Base-by-base conservation (phyloP, 345 rosid species). In the Eucalyptus marginata region DNA sequence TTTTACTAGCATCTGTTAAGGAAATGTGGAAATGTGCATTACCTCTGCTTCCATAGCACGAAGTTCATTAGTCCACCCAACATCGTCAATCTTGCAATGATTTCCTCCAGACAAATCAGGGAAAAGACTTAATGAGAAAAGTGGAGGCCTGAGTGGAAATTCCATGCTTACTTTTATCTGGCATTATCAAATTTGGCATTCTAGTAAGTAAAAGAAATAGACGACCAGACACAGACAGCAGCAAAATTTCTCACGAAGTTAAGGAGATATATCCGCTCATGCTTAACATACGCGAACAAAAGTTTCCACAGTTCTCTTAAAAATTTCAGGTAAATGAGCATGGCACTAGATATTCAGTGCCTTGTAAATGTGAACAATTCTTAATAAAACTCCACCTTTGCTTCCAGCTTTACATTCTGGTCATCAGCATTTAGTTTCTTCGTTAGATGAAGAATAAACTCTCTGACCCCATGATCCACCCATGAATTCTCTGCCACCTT, bases 1-100 rank as follows among this genome's bases (percentile, higher is more conserved):
- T 20, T 51, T 86, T 51, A 52, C 66, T 86, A 76, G 50, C 88
- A 71, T 71, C 44, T 10, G 4, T 46, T 51, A n/a, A 18, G n/a
- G 24, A 33, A 49, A 44, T 47, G 76, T 31, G 52, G 25, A 62
- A 49, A 44, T 47, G 76, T 6, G 13, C 27, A 76, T 94, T 90
- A 96, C 99, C 96, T 97, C 97, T 83, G 96, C 98, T 95, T 98
- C 99, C 94, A 97, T 95, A 80, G 97, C 96, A 88, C 95, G 94
- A 49, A 97, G 95, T 93, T 96, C 96, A 89, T 96, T 96, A 91
- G 91, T 94, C 94, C 94, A 92, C 90, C 92, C 93, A 87, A 89
- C 92, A 90, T 89, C 66, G 86, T 90, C 92, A 76, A 76, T 79
- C 88, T 91, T 49, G 52, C 86, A 81, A 89, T 36, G 83, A 76